Evolutionary conservation across 2,329 filamentous ascomycete genomes (phyloP), one percentile per base, ranked within the genome.

Genomic region (Tetracladium maxilliforme): DNA sequence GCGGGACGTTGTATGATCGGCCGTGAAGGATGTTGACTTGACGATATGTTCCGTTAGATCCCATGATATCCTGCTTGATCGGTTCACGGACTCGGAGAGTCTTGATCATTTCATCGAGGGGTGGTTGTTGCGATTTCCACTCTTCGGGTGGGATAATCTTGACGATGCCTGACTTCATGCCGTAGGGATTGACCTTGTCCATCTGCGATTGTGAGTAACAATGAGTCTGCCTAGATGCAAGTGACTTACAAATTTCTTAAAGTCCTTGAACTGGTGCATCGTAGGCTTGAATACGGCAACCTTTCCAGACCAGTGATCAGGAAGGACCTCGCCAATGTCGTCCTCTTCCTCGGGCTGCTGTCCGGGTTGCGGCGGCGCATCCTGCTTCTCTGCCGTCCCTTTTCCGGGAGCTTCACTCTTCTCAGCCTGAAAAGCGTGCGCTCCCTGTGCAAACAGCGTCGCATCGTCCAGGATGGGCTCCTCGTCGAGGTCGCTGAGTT

Each of bases 51-150:
- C 90, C 92, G 45, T 87, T 83, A 25, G 81, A 83, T 21, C 90
- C 90, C 62, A 92, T 87, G 41, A 98, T 98, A 42, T 98, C 90
- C 51, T 98, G 90, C 45, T 84, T 93, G 47, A 98, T 95, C 4
- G 90, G 90, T 37, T 98, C 92, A 51, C 87, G 87, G 43, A 98
- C 86, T 44, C 75, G 77, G 48, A 98, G 81, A 33, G 78, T 75
- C 54, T 94, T 95, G 35, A 98, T 69, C 25, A 83, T 65, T 41
- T 94, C 79, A 43, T 90, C 74, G 33, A 94, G 69, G 19, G 68
- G 60, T 10, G 81, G 80, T 19, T 90, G 72, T 14, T 71, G 63
- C 35, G 86, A 70, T 51, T 70, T 90, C 90, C 90, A 98, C 68
- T 95, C 86, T 42, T 77, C 58, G 1, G 90, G 90, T 15, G 90